phyloP scores from a whole-genome alignment of 495 filamentous ascomycete genomes.

The Xylaria flabelliformis region DNA sequence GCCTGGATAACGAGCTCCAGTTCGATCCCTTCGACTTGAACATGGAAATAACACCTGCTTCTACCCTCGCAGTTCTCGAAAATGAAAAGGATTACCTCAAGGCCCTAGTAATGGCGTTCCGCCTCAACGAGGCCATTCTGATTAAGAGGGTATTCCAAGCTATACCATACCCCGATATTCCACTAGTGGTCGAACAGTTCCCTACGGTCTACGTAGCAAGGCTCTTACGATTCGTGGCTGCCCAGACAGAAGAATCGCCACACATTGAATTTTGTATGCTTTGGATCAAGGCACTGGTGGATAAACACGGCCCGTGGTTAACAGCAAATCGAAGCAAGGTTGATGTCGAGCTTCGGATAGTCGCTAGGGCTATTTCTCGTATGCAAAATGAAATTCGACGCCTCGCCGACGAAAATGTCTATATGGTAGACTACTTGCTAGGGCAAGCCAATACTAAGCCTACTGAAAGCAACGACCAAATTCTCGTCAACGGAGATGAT shows the following conservation, averaged over 20 bases:
- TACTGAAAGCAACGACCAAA: constrained; percentile 17
- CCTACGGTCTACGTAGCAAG: constrained; percentile 86
- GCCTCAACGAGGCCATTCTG: constrained; percentile 80
- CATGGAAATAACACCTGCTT: constrained; percentile 85
- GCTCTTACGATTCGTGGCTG: constrained; percentile 82
- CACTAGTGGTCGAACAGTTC: constrained; percentile 77
- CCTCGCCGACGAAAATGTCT: constrained; percentile 84
- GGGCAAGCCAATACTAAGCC: constrained; percentile 45
- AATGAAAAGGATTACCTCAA: constrained; percentile 83
- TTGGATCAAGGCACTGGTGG: constrained; percentile 88
- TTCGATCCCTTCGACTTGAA: constrained; percentile 98
- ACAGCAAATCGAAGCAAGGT: constrained; percentile 77
- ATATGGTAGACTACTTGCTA: constrained; percentile 81
- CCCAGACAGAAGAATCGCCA: constrained; percentile 85
- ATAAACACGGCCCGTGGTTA: constrained; percentile 80
- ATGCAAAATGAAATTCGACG: constrained; percentile 76
- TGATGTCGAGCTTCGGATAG: constrained; percentile 78
- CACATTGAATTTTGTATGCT: constrained; percentile 92
- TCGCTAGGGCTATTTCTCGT: constrained; percentile 75
- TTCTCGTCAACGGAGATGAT: constrained; percentile 30
- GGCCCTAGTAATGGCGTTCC: constrained; percentile 95
- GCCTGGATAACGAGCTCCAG: constrained; percentile 75
- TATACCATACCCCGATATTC: constrained; percentile 76
- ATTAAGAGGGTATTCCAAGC: constrained; percentile 84
- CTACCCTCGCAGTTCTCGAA: constrained; percentile 74